Conservation (phyloP, 257 asterid species). For the Solanum medicagineum region DNA sequence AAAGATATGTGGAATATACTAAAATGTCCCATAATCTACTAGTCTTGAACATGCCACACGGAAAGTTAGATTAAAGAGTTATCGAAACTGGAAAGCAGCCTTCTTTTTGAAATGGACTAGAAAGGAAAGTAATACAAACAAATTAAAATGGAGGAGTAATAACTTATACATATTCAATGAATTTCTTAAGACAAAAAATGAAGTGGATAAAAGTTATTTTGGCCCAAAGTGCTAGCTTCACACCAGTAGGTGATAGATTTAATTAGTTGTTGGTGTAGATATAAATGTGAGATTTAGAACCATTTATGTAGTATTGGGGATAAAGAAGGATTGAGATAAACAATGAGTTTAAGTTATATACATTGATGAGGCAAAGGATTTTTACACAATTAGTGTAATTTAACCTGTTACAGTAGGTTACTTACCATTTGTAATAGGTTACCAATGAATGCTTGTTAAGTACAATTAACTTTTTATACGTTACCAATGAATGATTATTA, state of each 20-base stretch:
- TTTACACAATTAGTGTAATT: background rate
- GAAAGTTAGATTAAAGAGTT: no score
- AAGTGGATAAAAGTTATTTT: background rate
- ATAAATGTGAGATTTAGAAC: background rate
- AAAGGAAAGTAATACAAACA: no score
- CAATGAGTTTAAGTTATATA: background rate
- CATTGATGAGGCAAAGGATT: background rate
- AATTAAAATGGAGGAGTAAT: background rate
- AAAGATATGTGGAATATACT: no score
- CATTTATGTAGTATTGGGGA: background rate
- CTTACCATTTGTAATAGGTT: background rate
- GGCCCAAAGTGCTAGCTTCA: background rate
- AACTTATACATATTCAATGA: background rate
- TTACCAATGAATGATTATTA: background rate
- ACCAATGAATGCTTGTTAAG: background rate
- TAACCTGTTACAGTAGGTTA: background rate
- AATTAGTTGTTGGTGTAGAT: background rate
- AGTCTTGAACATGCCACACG: no score
- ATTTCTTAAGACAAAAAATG: background rate
- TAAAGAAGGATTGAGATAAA: background rate
- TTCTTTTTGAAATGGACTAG: no score
- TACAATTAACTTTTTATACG: no score
- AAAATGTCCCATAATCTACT: no score
- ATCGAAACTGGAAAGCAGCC: no score
- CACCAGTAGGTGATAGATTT: background rate